Evolutionary conservation across 2,329 filamentous ascomycete species (phyloP), one percentile per base, ranked within the genome.

Genomic region (Cercospora sp.): DNA sequence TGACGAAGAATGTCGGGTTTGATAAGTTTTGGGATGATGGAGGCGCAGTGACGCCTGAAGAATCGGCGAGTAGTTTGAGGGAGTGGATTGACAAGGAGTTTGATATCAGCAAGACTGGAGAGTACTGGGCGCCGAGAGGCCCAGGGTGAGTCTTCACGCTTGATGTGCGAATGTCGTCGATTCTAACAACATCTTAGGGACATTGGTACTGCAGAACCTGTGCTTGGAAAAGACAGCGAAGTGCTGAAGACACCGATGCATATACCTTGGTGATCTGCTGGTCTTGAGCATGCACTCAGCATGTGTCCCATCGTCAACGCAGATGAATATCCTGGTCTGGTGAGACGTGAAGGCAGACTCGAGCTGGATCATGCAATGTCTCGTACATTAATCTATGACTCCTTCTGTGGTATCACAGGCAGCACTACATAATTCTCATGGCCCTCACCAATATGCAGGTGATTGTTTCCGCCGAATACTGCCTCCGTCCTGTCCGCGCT

Each of bases 51-150:
- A 89, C 86, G 1, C 89, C 90, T 0, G 87, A 90, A 70, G 86
- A 87, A 74, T 89, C 90, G 9, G 90, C 90, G 6, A 80, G 84
- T 72, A 87, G 85, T 48, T 79, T 93, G 53, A 79, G 85, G 0
- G 82, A 87, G 30, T 92, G 89, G 84, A 82, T 87, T 10, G 84
- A 78, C 3, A 59, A 39, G 23, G 81, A 80, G 10, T 87, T 92
- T 68, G 87, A 89, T 74, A 86, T 91, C 30, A 83, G 80, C 72
- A 89, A 88, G 78, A 89, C 88, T 5, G 90, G 90, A 7, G 81
- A 91, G 79, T 91, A 87, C 73, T 92, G 90, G 90, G 90, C 90
- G 36, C 90, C 90, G 2, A 82, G 89, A 71, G 90, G 90, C 72
- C 85, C 90, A 66, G 77, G 80, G 88, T 90, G 80, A 81, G 86